Evolutionary conservation across 805 yeast species (phyloP), one percentile per base, ranked within the genome.

Genomic region (Saitoella complicata): DNA sequence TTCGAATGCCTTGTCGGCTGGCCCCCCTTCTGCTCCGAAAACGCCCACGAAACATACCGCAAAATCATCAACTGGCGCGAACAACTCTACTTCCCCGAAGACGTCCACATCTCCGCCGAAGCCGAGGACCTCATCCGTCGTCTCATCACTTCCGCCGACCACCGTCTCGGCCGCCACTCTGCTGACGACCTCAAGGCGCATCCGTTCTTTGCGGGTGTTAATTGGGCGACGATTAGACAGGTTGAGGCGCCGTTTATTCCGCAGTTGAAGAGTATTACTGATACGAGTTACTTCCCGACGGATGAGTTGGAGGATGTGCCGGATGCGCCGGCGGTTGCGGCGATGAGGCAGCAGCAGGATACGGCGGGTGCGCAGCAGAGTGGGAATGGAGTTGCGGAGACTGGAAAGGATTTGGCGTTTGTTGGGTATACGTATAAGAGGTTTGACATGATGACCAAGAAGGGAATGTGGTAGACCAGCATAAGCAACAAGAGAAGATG

Each of bases 391-490:
- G 42, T 42, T n/a, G 40, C 44, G 29, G 46, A 48, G 42, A 10
- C 36, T 9, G 45, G 39, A 37, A 95, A 85, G 60, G 96, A 91
- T 53, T 67, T 91, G 59, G 98, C 98, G 38, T 91, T 91, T 59
- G 91, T 91, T 58, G 98, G 98, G 2, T 91, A 91, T 66, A 91
- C 98, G 0, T 91, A 83, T 61, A 83, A 94, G 38, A 72, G 97
- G 57, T 91, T 91, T 59, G 97, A 87, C 61, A 86, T 87, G 59
- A 69, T 87, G 49, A 87, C 96, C 3, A 52, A 55, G 40, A 59
- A 63, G 53, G 60, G 21, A 21, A 21, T 21, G 21, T 21, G 21
- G 21, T 21, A 21, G 21, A 62, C 21, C 4, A 21, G 21, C 21
- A 21, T 4, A 21, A 21, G 21, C 21, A 21, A 21, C 21, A 21